Evolutionary conservation across 106 monocot genomes (phyloP), one percentile per base, ranked within the genome.

Genomic region (Vanilla planifolia): DNA sequence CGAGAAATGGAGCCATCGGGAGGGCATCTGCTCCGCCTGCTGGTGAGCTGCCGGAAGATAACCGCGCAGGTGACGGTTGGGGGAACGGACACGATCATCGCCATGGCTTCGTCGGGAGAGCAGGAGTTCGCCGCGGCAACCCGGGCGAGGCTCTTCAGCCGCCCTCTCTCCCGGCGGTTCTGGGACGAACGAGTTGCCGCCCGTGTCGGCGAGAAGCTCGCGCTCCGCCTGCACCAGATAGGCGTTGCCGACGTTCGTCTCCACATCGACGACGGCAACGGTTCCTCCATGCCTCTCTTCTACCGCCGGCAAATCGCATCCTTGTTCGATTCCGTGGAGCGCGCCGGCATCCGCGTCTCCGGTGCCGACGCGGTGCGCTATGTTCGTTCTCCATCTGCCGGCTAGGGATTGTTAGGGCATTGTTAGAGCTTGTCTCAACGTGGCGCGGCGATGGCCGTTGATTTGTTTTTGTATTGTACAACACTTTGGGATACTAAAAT

Each of bases 121-220:
- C 37, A 70, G 41, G 70, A 61, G 17, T 61, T 61, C 51, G 39
- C 70, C 10, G 24, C 60, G 9, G 25, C 39, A 15, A 21, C 41
- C 42, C 36, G 48, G 8, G 33, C 23, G 19, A 69, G 59, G 61
- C 29, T 61, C 51, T 61, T 41, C 27, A 61, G 61, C 21, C 15
- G 29, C 42, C 61, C 70, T 21, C 61, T 40, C 10, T n/a, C 61
- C 39, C 60, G 61, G 25, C 20, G 24, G 5, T 32, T 70, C 61
- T 70, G 70, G 61, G 70, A 70, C 32, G 48, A 29, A 19, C 61
- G 37, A 37, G 60, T 52, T 21, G 70, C 61, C 3, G 37, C 61
- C 1, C 36, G 52, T 26, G 61, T 70, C 41, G 61, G 70, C 13
- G 61, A 61, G 59, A 70, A 62, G 19, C 70, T 70, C 1, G 70